These are phyloP conservation scores for Stenocarpella maydis DNA, from an alignment of 2,329 filamentous ascomycete species.

Conservation along the genomic window DNA sequence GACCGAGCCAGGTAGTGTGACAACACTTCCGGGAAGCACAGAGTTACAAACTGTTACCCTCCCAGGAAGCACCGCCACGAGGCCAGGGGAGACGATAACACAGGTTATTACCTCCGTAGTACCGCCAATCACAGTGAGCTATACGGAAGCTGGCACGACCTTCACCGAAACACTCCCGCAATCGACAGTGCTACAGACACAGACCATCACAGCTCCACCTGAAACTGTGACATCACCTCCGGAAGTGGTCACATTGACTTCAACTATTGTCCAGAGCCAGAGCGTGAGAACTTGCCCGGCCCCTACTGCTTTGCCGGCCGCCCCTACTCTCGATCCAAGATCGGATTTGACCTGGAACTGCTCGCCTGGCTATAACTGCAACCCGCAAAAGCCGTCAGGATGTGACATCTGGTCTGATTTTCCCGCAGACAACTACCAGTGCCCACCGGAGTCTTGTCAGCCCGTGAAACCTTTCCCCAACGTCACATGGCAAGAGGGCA, in stretches of 20 bases:
- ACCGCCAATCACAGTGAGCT: constrained; percentile 33
- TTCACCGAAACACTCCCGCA: not conserved
- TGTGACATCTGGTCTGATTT: constrained; percentile 61
- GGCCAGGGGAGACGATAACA: constrained; percentile 31
- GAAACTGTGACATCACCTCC: constrained; percentile 39
- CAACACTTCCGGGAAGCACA: constrained; percentile 28
- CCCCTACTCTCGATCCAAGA: constrained; percentile 42
- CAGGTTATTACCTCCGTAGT: constrained; percentile 31
- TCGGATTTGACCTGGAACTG: constrained; percentile 63
- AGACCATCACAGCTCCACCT: constrained; percentile 35
- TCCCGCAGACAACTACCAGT: constrained; percentile 57
- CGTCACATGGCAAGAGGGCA: constrained; percentile 53
- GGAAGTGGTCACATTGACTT: constrained; percentile 43
- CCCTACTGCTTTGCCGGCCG: constrained; percentile 49
- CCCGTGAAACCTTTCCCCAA: constrained; percentile 48
- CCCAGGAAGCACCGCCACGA: constrained; percentile 31
- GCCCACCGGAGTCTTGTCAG: constrained; percentile 55
- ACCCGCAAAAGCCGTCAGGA: constrained; percentile 55
- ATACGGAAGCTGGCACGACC: constrained; percentile 12
- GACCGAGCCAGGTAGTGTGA: constrained; percentile 24
- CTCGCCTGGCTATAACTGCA: constrained; percentile 60
- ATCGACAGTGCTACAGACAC: constrained; percentile 13
- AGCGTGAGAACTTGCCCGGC: constrained; percentile 52
- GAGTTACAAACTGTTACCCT: constrained; percentile 21
- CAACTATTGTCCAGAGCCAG: constrained; percentile 44